These are phyloP conservation scores for Cryptosporidium canis DNA, from an alignment of 169 alveolate species.

Conservation along the genomic window DNA sequence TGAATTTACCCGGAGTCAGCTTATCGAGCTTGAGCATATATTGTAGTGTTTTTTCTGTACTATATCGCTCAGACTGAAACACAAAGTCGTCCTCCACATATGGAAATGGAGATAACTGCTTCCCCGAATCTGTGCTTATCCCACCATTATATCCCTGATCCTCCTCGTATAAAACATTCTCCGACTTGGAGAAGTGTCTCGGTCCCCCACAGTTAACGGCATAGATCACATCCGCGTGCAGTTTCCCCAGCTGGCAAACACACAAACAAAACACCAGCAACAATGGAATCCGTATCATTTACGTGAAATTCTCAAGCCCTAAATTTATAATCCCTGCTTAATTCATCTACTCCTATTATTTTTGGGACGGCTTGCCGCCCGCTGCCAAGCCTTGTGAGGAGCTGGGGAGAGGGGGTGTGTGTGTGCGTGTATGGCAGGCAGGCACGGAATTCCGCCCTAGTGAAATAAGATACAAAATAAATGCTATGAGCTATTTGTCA, in stretches of 20 bases:
- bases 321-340: background rate
- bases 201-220: conserved; percentile 73
- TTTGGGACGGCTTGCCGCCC: background rate
- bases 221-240: conserved; percentile 27
- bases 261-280: background rate
- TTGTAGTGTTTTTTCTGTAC: conserved; percentile 42
- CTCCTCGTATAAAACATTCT: conserved; percentile 25
- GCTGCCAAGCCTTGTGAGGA: too few species aligned
- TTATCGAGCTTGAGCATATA: conserved; percentile 30
- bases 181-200: conserved; percentile 20
- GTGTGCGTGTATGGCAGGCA: too few species aligned
- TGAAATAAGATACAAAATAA: too few species aligned
- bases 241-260: background rate
- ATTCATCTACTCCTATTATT: background rate
- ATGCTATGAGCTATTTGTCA: too few species aligned
- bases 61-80: conserved; percentile 42
- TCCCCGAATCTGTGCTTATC: conserved; percentile 34
- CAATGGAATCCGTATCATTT: background rate
- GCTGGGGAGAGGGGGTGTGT: too few species aligned
- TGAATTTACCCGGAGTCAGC: conserved; percentile 46
- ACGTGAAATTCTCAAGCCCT: background rate
- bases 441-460: too few species aligned
- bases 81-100: conserved; percentile 51
- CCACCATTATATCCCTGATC: conserved; percentile 71
- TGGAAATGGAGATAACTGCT: conserved; percentile 56